phyloP scores from a whole-genome alignment of 2,329 filamentous ascomycete species.

The Fusarium annulatum region DNA sequence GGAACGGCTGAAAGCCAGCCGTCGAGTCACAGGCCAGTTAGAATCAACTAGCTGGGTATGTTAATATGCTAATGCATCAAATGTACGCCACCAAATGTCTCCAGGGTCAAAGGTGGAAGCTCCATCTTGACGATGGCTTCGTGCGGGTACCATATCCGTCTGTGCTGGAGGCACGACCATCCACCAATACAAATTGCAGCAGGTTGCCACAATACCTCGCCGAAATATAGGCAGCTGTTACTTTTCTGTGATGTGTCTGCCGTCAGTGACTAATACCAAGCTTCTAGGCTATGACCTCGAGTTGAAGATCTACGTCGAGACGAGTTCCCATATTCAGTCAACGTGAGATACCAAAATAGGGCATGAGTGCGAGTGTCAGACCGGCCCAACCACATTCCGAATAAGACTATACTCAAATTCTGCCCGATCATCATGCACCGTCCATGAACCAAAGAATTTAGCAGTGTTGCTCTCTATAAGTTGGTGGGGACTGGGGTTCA shows the following conservation, averaged over 20 bases:
- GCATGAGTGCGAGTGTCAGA: conserved; percentile 39
- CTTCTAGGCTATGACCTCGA: not conserved
- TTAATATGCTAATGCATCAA: conserved; percentile 19
- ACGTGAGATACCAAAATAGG: conserved; percentile 12
- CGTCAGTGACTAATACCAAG: not conserved
- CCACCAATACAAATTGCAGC: conserved; percentile 11
- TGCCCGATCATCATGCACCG: conserved; percentile 9
- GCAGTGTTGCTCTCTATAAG: conserved; percentile 10
- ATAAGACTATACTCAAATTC: not conserved
- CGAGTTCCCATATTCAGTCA: not conserved
- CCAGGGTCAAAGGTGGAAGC: conserved; percentile 19
- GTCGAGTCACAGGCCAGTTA: conserved; percentile 7
- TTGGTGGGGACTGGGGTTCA: conserved; percentile 33
- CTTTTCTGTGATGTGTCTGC: not conserved
- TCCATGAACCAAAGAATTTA: not conserved
- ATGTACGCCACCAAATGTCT: conserved; percentile 34
- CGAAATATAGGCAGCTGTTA: not conserved
- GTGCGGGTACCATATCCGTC: conserved; percentile 31
- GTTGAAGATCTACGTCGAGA: not conserved
- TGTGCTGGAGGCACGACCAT: conserved; percentile 2
- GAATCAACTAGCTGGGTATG: conserved; percentile 26
- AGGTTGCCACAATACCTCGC: not conserved
- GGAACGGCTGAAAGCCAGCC: conserved; percentile 18
- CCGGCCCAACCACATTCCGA: conserved; percentile 40
- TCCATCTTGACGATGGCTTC: conserved; percentile 36